A percentile compares a stretch with the other conserved stretches of the same genome.
phyloP scores from a whole-genome alignment of 2,329 filamentous ascomycete species.

The Cladophialophora chaetospira region DNA sequence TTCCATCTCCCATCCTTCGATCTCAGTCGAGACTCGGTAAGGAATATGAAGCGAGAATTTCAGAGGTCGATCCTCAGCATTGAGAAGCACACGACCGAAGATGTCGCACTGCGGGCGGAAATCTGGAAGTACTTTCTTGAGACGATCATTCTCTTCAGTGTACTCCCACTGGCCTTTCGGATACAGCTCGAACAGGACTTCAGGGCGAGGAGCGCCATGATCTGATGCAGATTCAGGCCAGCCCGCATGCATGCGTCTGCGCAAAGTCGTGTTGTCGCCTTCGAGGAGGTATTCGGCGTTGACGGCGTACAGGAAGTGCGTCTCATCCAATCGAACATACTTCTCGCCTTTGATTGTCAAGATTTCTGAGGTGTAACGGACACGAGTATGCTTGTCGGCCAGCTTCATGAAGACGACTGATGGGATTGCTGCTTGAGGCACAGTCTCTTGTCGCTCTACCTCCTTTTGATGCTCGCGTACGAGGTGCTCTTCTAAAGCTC shows the following conservation, averaged over 20 bases:
- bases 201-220: conserved; percentile 2
- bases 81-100: conserved; percentile 15
- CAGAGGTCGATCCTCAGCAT: conserved; percentile 11
- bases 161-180: conserved; percentile 14
- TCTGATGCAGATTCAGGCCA: background rate
- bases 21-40: conserved; percentile 14
- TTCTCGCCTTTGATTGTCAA: conserved; percentile 14
- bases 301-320: conserved; percentile 8
- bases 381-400: conserved; percentile 10
- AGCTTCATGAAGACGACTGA: conserved; percentile 7
- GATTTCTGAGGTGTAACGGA: conserved; percentile 4
- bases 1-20: conserved; percentile 27
- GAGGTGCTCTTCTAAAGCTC: background rate
- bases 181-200: conserved; percentile 14
- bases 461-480: background rate
- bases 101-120: conserved; percentile 17
- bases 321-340: conserved; percentile 4
- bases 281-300: conserved; percentile 5
- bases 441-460: background rate
- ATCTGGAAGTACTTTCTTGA: conserved; percentile 12
- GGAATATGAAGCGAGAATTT: conserved; percentile 14
- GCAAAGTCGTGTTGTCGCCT: conserved; percentile 13
- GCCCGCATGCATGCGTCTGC: background rate
- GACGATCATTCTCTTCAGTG: conserved; percentile 9
- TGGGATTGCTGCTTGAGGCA: background rate